Evolutionary conservation across 208 protist genomes (phyloP).

Genomic region (Phytomonas francai): DNA sequence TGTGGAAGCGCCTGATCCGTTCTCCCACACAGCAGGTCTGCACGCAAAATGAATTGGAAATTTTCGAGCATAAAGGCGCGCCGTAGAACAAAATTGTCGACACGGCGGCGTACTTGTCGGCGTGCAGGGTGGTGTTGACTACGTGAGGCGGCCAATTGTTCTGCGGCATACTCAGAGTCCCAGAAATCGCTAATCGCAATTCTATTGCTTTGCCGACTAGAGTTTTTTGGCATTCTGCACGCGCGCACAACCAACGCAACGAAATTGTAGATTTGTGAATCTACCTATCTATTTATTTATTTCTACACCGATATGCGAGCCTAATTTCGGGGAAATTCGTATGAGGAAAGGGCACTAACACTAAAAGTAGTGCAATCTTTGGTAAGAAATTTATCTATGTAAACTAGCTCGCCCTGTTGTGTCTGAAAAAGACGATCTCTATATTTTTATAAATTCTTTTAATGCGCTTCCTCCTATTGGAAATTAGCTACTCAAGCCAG

Average conservation of each 20-base stretch:
- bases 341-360: not conserved
- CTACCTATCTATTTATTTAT: constrained; percentile 5
- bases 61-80: constrained; percentile 83
- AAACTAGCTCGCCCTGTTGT: not conserved
- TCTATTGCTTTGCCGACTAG: not conserved
- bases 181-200: constrained; percentile 6
- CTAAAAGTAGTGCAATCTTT: not conserved
- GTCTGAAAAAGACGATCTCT: not conserved
- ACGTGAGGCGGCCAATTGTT: not conserved
- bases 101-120: constrained; percentile 18
- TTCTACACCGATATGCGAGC: not conserved
- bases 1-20: constrained; percentile 36
- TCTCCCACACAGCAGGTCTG: constrained; percentile 40
- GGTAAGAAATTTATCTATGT: not conserved
- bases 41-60: constrained; percentile 81
- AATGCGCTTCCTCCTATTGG: not conserved
- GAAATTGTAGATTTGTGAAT: too few relatives aligned
- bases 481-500: not conserved
- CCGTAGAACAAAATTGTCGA: constrained; percentile 41
- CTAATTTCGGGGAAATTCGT: not conserved
- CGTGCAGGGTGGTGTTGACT: constrained; percentile 9
- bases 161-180: constrained; percentile 4
- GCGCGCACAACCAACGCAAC: not conserved
- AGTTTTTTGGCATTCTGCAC: constrained; percentile 2
- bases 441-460: not conserved